Evolutionary conservation across 768 basidiomycete species (phyloP).

Genomic region (Kwoniella sp.): DNA sequence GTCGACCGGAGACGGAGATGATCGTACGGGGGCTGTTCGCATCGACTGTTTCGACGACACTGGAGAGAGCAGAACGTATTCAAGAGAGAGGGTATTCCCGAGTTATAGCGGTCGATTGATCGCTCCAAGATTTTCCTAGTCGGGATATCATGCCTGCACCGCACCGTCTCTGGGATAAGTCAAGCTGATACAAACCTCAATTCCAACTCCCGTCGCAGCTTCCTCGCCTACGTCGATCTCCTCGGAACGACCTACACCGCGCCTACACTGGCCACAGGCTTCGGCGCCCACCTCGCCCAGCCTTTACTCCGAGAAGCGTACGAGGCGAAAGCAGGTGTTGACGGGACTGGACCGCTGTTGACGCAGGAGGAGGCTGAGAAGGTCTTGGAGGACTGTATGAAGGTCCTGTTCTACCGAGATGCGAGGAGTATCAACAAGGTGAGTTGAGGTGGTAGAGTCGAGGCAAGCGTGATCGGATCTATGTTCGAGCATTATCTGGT

Average conservation of each 20-base stretch:
- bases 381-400: slow-evolving; percentile 83
- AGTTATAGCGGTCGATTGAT: too few relatives aligned
- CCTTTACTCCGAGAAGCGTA: slow-evolving; percentile 88
- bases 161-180: too few relatives aligned
- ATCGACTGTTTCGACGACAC: too few relatives aligned
- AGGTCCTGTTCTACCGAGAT: slow-evolving; percentile 93
- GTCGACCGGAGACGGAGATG: not conserved
- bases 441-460: slow-evolving; percentile 40
- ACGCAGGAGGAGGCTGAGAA: slow-evolving; percentile 76
- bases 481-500: too few relatives aligned
- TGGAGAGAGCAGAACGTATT: too few relatives aligned
- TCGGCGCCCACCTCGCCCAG: slow-evolving; percentile 88
- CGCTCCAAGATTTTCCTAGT: too few relatives aligned
- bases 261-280: slow-evolving; percentile 91
- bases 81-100: too few relatives aligned
- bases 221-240: slow-evolving; percentile 90
- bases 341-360: slow-evolving; percentile 58
- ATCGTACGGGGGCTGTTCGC: too few relatives aligned
- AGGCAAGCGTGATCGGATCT: too few relatives aligned
- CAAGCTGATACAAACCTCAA: not conserved
- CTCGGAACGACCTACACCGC: slow-evolving; percentile 95
- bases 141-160: too few relatives aligned
- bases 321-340: slow-evolving; percentile 71
- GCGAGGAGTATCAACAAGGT: slow-evolving; percentile 95
- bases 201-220: slow-evolving; percentile 66